Conservation (phyloP, 768 basidiomycete genomes). For the Pleurotus cornucopiae region DNA sequence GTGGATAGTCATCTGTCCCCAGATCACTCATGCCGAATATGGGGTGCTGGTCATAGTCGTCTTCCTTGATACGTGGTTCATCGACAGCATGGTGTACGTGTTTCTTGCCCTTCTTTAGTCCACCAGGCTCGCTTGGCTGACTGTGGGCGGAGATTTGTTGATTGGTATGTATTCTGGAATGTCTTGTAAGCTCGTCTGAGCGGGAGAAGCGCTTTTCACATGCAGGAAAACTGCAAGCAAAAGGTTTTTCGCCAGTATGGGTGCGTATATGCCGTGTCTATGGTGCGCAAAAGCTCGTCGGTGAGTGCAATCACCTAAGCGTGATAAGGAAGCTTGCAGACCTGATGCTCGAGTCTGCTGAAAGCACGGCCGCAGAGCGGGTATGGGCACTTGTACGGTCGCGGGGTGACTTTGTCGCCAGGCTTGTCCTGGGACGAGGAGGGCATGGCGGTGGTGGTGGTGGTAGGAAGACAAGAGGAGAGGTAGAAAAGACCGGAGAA, state of each 20-base stretch:
- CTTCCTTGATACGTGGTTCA: constrained; percentile 5
- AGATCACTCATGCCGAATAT: constrained; percentile 5
- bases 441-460: constrained; percentile 9
- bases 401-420: constrained; percentile 31
- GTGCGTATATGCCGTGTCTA: constrained; percentile 98
- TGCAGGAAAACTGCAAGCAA: constrained; percentile 84
- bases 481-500: constrained; percentile 8
- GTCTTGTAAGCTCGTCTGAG: constrained; percentile 97
- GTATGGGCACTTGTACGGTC: constrained; percentile 97
- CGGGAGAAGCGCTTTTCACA: constrained; percentile 98
- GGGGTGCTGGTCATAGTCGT: constrained; percentile 8
- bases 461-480: constrained; percentile 10
- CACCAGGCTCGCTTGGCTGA: constrained; percentile 16
- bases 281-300: constrained; percentile 10
- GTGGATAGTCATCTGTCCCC: constrained; percentile 7
- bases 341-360: constrained; percentile 95
- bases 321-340: constrained; percentile 21
- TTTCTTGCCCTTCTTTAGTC: constrained; percentile 7
- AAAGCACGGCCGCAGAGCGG: constrained; percentile 91
- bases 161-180: constrained; percentile 87
- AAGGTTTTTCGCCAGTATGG: constrained; percentile 98
- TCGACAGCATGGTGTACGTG: constrained; percentile 12
- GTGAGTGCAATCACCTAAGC: constrained; percentile 6
- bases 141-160: constrained; percentile 31
- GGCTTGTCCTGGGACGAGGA: constrained; percentile 7